Evolutionary conservation across 1,139 yeast genomes (phyloP).

Genomic region (Hansenula sp.): DNA sequence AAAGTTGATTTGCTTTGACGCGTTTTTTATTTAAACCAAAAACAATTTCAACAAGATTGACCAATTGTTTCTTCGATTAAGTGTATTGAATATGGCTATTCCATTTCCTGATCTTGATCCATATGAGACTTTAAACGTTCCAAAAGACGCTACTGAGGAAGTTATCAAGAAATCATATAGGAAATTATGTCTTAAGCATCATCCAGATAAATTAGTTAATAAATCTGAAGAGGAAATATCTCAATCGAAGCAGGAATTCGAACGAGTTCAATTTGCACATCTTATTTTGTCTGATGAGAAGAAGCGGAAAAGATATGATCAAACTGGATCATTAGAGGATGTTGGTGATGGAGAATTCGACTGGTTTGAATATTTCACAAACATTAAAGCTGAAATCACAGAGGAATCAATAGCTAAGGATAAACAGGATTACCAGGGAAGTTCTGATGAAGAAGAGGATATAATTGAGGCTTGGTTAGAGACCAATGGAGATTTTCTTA

Average conservation of each 20-base stretch:
- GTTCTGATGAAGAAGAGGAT: slow-evolving; percentile 66
- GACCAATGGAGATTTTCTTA: slow-evolving; percentile 65
- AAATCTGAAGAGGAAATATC: slow-evolving; percentile 28
- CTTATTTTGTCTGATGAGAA: slow-evolving; percentile 58
- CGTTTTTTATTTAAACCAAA: too few species aligned
- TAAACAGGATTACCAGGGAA: slow-evolving; percentile 54
- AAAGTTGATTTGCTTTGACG: too few species aligned
- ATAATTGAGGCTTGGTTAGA: slow-evolving; percentile 53
- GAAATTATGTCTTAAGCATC: slow-evolving; percentile 61
- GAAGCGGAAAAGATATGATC: slow-evolving; percentile 57
- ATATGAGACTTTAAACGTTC: slow-evolving; percentile 51
- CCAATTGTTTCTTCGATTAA: too few species aligned
- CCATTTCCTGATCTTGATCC: slow-evolving; percentile 63
- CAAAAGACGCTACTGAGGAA: slow-evolving; percentile 37
- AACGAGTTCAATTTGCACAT: slow-evolving; percentile 73
- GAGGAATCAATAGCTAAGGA: slow-evolving; percentile 75
- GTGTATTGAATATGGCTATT: slow-evolving; percentile 21
- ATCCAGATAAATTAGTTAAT: slow-evolving; percentile 71
- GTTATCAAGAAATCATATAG: slow-evolving; percentile 72
- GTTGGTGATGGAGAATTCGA: slow-evolving; percentile 38
- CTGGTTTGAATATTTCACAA: slow-evolving; percentile 65
- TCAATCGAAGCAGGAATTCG: slow-evolving; percentile 47
- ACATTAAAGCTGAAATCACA: slow-evolving; percentile 55
- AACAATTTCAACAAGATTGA: too few species aligned
- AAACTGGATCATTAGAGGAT: slow-evolving; percentile 60